Base-by-base conservation (phyloP, 352 stramenopile genomes). In the Globisporangium okanoganense region DNA sequence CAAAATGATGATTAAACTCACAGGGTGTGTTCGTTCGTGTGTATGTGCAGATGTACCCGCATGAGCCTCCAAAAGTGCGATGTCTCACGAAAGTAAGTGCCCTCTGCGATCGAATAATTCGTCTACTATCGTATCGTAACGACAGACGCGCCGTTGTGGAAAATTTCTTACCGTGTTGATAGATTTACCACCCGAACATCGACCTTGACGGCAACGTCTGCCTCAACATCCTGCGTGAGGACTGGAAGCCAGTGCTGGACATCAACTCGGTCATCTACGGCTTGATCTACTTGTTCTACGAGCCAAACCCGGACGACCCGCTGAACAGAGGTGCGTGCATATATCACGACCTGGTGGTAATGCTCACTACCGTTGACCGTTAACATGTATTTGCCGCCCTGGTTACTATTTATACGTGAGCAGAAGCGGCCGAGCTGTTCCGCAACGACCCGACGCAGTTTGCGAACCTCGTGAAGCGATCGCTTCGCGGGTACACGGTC, bases 191-290 rank as follows among this genome's bases (percentile, higher is more conserved):
- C 75, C 97, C 97, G 18, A 99, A 99, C 76, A 99, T 99, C 72
- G 97, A 99, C 75, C 77, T 99, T 31, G 90, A 99, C 65, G 97
- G 97, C 41, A 99, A 99, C 62, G 97, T 99, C 60, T 99, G 97
- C 78, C 76, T 99, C 35, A 98, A 98, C 76, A 98, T 98, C 66
- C 75, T 99, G 53, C 86, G 96, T 45, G 96, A 99, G 68, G 97
- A 99, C 87, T 99, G 97, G 97, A 99, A 99, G 71, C 96, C 82
- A 20, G 96, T 99, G 50, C 77, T 99, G 64, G 97, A 99, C 79
- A 99, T 99, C 73, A 99, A 99, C 78, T 95, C 96, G 22, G 96
- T 99, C 69, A 99, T 99, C 75, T 99, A 99, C 78, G 96, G 97
- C 49, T 76, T 99, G 47, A 99, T 99, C 80, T 99, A 99, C 73